Conservation (phyloP, 345 rosid species). For the Brassica cretica region DNA sequence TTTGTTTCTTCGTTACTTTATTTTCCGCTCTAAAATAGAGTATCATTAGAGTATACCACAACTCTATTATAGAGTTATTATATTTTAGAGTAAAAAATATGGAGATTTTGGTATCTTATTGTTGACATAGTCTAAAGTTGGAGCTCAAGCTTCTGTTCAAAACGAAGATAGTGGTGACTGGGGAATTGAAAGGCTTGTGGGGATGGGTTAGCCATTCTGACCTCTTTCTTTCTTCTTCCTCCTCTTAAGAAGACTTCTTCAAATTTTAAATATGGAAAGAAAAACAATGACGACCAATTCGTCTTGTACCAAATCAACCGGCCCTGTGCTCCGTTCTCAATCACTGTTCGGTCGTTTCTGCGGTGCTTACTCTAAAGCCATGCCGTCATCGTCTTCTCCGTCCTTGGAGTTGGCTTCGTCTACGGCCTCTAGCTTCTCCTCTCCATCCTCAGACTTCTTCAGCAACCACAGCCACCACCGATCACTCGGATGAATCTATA, state of each 20-base stretch:
- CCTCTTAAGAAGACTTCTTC: neutral
- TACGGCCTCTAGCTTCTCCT: slow-evolving; percentile 35
- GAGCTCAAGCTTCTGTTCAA: neutral
- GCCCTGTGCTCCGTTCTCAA: neutral
- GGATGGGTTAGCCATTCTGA: too few relatives aligned
- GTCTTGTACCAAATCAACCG: slow-evolving; percentile 36
- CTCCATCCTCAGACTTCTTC: slow-evolving; percentile 36
- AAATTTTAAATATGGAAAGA: neutral
- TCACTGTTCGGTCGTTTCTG: neutral
- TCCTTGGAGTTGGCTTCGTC: slow-evolving; percentile 35
- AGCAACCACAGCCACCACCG: slow-evolving; percentile 24
- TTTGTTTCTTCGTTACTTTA: too few relatives aligned
- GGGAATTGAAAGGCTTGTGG: neutral
- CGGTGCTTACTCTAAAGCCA: slow-evolving; percentile 29
- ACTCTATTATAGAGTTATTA: too few relatives aligned
- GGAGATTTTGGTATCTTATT: neutral
- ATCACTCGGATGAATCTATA: slow-evolving; percentile 38
- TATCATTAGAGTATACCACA: too few relatives aligned
- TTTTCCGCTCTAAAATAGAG: too few relatives aligned
- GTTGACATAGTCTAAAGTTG: neutral
- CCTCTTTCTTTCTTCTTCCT: neutral
- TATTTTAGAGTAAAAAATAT: too few relatives aligned
- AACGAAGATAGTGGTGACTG: neutral
- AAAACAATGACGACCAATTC: slow-evolving; percentile 33
- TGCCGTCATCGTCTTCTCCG: slow-evolving; percentile 22